Conservation (phyloP, 139 green algal species). For the Desmodesmus armatus region DNA sequence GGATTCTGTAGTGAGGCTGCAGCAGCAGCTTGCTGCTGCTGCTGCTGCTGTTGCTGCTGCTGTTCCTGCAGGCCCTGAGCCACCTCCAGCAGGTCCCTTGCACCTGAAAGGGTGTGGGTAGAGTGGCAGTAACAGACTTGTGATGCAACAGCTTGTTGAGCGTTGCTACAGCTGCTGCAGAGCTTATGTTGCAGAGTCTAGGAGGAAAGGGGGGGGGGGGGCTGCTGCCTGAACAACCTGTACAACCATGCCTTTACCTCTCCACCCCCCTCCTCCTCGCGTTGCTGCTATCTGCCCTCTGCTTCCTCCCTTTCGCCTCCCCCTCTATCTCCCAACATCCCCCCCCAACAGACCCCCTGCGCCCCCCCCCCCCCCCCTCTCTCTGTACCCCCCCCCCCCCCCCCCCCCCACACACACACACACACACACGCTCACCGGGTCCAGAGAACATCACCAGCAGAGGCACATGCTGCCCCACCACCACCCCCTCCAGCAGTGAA, state of each 20-base stretch:
- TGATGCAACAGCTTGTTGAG: background rate
- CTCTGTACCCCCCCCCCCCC: too few species aligned
- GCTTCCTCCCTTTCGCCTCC: background rate
- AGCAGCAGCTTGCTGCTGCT: background rate
- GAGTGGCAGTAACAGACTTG: background rate
- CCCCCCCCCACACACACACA: too few species aligned
- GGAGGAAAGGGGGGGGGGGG: too few species aligned
- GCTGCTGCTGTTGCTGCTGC: background rate
- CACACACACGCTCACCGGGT: background rate
- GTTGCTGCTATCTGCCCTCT: background rate
- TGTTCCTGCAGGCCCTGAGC: background rate
- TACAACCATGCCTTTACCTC: background rate
- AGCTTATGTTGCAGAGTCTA: too few species aligned
- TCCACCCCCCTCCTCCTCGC: background rate
- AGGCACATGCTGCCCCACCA: background rate
- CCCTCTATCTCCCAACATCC: background rate
- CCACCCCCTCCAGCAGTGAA: background rate
- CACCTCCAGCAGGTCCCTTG: background rate
- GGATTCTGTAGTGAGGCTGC: background rate
- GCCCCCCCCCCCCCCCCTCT: too few species aligned
- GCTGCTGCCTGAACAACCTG: background rate
- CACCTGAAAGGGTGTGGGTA: background rate
- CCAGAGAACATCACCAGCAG: constrained; percentile 24
- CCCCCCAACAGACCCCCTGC: too few species aligned
- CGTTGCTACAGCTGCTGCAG: background rate